Conservation (phyloP, 108 stramenopile species). For the Licmophora abbreviata region DNA sequence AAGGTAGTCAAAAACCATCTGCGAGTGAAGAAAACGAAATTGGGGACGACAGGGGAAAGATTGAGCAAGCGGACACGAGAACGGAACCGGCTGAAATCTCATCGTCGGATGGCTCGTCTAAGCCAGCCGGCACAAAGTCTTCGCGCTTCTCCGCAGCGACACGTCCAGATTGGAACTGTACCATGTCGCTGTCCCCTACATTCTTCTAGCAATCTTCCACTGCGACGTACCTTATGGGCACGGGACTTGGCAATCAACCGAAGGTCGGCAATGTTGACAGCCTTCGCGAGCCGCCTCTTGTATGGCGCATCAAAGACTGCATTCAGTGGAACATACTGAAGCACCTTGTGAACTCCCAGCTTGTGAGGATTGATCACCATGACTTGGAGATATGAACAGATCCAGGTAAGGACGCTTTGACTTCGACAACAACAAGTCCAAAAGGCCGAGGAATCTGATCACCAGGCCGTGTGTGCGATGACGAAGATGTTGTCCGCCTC, state of each 20-base stretch:
- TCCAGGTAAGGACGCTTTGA: no score
- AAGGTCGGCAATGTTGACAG: conserved; percentile 89
- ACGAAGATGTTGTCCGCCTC: no score
- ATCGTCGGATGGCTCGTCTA: not conserved
- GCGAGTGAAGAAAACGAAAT: not conserved
- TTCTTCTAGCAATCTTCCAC: no score
- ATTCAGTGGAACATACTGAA: conserved; percentile 79
- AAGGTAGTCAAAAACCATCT: conserved; percentile 91
- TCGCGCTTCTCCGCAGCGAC: no score
- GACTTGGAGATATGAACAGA: no score
- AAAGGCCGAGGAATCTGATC: no score
- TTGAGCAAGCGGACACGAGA: not conserved
- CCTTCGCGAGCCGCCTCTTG: conserved; percentile 60
- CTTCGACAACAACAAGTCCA: no score
- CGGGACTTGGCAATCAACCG: conserved; percentile 75
- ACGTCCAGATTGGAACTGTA: no score
- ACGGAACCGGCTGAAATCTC: not conserved
- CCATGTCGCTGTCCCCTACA: no score
- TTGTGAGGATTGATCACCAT: conserved; percentile 78
- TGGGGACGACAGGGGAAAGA: not conserved
- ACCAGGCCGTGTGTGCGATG: no score
- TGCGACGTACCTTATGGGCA: conserved; percentile 78
- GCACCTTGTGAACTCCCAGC: conserved; percentile 84
- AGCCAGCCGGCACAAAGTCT: no score
- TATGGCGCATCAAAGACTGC: conserved; percentile 85